Base-by-base conservation (phyloP, 169 alveolate genomes). In the Toxoplasma gondii region DNA sequence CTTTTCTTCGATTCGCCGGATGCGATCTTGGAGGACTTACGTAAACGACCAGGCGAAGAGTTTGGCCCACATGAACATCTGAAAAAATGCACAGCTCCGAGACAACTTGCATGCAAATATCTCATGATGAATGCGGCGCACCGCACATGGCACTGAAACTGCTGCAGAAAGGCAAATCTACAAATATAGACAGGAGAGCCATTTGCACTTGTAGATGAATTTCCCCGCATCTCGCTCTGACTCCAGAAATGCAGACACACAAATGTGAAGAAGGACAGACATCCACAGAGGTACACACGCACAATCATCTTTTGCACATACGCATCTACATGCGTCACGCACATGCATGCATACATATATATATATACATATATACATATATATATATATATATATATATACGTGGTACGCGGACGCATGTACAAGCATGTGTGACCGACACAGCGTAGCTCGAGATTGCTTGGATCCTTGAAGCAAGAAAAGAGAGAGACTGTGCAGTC, bases 41-140 rank as follows among this genome's bases (percentile, higher is more conserved):
- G 94, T 88, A 45, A 94, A 82, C 19, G 96, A 88, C 96, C 96
- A 94, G 34, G 88, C 90, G 53, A 82, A 88, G 10, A 94, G 94
- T 36, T 94, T 94, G 39, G 83, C 70, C 96, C 96, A 94, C 96
- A 94, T 94, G 82, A 94, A 94, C 94, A 94, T 91, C 96, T 94
- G 91, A 36, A 84, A 2, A 38, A 9, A 87, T 9, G 17, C 16
- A 17, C 5, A 69, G 39, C 43, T 64, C 78, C 78, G 27, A 64
- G 78, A 64, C 17, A 64, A 64, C 78, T 22, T 27, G 27, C 17
- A 17, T 22, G 78, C n/a, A 64, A 64, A 64, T 22, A 17, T 64
- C 27, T 17, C 17, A 27, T 17, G 17, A 27, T 64, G 27, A 22
- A 64, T 64, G 27, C 78, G 27, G n/a, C 78, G 17, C n/a, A 64